Base-by-base conservation (phyloP, 768 basidiomycete genomes). In the Lepiota subincarnata region DNA sequence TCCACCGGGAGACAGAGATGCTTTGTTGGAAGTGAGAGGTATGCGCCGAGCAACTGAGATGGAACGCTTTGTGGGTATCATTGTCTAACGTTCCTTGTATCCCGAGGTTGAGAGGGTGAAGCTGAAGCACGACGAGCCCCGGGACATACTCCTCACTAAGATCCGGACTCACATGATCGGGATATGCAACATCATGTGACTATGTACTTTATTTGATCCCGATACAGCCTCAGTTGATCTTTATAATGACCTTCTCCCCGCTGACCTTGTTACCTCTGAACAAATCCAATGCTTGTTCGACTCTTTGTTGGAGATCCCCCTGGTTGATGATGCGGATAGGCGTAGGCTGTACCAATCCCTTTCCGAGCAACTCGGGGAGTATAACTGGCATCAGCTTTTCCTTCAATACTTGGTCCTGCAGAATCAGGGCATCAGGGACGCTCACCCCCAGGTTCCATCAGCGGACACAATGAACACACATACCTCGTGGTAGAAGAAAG, bases 191-290 rank as follows among this genome's bases (percentile, higher is more conserved):
- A 19, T 46, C 53, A 55, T 26, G 20, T 38, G 18, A 18, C 7
- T 8, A n/a, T n/a, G n/a, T n/a, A 4, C 16, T 19, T 49, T 22
- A 55, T 2, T 37, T 49, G 11, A 76, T 61, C 55, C 73, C 73
- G 0, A 80, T 68, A 1, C 24, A 24, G 24, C 24, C 24, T 49
- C 36, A 55, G 11, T 37, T 49, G 11, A 76, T 61, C 55, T 73
- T 73, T 0, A 80, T 68, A 1, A 80, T 62, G 1, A 78, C 68
- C 53, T 80, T 82, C 63, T 79, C 75, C 19, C 78, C 78, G 36
- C 74, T 78, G 40, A 79, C 62, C 61, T 74, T 70, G 56, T 78
- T 78, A 31, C 73, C 68, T 45, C 77, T 70, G 39, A 81, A 54
- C 36, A 81, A 57, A 45, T 77, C 71, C 38, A 80, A 58, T 0